Percentiles rank a stretch among this genome's conserved stretches.
phyloP scores from a whole-genome alignment of 352 stramenopile genomes.

The Pythium oligandrum region DNA sequence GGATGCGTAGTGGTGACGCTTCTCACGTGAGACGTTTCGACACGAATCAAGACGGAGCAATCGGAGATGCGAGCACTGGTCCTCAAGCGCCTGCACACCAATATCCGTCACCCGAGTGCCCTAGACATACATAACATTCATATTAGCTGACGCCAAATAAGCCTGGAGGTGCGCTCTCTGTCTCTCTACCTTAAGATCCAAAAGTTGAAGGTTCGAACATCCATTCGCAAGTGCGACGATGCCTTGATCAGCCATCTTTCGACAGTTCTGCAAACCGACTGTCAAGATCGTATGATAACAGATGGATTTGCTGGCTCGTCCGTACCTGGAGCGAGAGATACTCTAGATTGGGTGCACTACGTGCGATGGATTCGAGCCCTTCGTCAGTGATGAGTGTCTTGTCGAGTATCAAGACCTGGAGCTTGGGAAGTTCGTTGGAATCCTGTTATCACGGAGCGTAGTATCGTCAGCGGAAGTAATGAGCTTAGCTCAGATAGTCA shows the following conservation, averaged over 20 bases:
- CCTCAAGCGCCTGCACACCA: constrained; percentile 35
- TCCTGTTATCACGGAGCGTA: constrained; percentile 7
- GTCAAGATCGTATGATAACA: neutral
- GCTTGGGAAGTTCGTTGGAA: constrained; percentile 20
- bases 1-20: constrained; percentile 37
- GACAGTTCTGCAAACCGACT: constrained; percentile 38
- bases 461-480: neutral
- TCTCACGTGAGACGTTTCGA: constrained; percentile 48
- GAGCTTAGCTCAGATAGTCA: neutral
- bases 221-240: constrained; percentile 27
- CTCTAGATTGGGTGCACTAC: constrained; percentile 29
- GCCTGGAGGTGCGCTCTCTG: neutral
- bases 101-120: constrained; percentile 46
- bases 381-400: constrained; percentile 46
- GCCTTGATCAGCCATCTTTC: constrained; percentile 38
- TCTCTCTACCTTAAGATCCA: constrained; percentile 56
- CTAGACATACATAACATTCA: constrained; percentile 10
- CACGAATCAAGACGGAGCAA: constrained; percentile 72
- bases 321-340: constrained; percentile 66
- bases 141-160: neutral
- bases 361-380: constrained; percentile 30
- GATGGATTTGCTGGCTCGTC: too few relatives aligned
- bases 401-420: constrained; percentile 66
- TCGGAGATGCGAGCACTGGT: constrained; percentile 28
- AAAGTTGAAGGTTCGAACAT: constrained; percentile 35